A percentile compares a stretch with the other conserved stretches of the same genome.
Evolutionary conservation across 176 grass and related monocot species (phyloP).

Genomic region (Dendrocalamus sinicus): DNA sequence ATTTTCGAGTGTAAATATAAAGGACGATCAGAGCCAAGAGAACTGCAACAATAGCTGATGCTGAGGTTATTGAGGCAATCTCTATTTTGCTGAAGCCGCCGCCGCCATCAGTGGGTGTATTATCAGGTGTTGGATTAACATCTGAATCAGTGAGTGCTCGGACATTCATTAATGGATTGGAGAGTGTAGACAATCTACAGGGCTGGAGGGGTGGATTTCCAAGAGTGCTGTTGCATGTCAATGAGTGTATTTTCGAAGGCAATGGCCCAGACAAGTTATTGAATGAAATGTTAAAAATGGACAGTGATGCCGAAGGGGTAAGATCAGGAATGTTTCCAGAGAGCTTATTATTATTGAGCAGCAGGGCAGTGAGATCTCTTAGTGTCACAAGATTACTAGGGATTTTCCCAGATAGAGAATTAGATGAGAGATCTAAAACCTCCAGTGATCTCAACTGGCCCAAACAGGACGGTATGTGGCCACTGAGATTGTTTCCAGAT

Average conservation of each 20-base stretch:
- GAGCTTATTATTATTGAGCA: slow-evolving; percentile 78
- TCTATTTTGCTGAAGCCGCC: slow-evolving; percentile 84
- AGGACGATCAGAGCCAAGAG: slow-evolving; percentile 78
- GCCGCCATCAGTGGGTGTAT: slow-evolving; percentile 25
- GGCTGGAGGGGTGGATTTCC: slow-evolving; percentile 67
- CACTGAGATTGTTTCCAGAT: slow-evolving; percentile 74
- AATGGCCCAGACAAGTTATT: slow-evolving; percentile 75
- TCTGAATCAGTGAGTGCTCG: slow-evolving; percentile 40
- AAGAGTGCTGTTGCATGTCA: slow-evolving; percentile 58
- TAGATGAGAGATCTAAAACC: slow-evolving; percentile 86
- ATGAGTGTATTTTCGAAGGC: slow-evolving; percentile 55
- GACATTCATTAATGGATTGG: slow-evolving; percentile 42
- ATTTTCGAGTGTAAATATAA: slow-evolving; percentile 89
- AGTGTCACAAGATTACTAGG: slow-evolving; percentile 62
- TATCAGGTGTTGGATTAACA: slow-evolving; percentile 44
- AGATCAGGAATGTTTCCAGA: slow-evolving; percentile 65
- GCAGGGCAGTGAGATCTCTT: slow-evolving; percentile 57
- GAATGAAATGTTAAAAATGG: slow-evolving; percentile 77
- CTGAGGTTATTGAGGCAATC: slow-evolving; percentile 92
- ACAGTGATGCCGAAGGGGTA: slow-evolving; percentile 52
- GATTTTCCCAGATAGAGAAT: slow-evolving; percentile 72
- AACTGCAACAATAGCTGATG: slow-evolving; percentile 91
- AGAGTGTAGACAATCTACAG: slow-evolving; percentile 44
- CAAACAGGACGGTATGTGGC: slow-evolving; percentile 59
- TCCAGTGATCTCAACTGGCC: slow-evolving; percentile 65